These are phyloP conservation scores for Ceratobasidium sp. DNA, from an alignment of 1,284 basidiomycete genomes.

Conservation along the genomic window DNA sequence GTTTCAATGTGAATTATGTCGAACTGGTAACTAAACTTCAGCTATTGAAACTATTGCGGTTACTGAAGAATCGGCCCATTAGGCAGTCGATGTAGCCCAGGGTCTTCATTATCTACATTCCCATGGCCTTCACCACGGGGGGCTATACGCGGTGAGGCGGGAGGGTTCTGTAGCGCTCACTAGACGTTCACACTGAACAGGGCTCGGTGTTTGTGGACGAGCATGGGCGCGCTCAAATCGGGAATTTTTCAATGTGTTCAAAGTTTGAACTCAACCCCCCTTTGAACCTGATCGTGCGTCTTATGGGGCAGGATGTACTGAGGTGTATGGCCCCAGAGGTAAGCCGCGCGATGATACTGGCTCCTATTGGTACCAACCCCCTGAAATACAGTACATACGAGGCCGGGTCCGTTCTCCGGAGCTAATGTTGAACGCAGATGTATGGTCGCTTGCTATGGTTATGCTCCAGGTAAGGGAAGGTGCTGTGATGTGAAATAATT, in stretches of 20 bases:
- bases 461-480: conserved; percentile 14
- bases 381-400: conserved; percentile 18
- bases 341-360: not conserved
- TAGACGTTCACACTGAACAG: not conserved
- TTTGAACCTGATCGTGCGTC: conserved; percentile 21
- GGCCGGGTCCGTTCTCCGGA: conserved; percentile 11
- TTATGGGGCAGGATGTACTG: conserved; percentile 25
- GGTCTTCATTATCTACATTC: conserved; percentile 33
- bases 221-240: conserved; percentile 24
- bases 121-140: conserved; percentile 33
- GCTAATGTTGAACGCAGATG: conserved; percentile 36
- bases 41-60: not conserved
- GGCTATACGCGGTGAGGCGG: conserved; percentile 29
- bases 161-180: not conserved
- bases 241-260: conserved; percentile 31
- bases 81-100: conserved; percentile 22
- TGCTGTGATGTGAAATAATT: too few species aligned
- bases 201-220: conserved; percentile 26
- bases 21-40: conserved; percentile 8
- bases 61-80: not conserved
- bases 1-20: conserved; percentile 17
- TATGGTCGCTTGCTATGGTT: conserved; percentile 36
- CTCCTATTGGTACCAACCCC: too few species aligned
- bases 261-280: conserved; percentile 39
- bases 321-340: conserved; percentile 38